phyloP scores from a whole-genome alignment of 164 flowering plant genomes.

The Magnolia changhungtana region DNA sequence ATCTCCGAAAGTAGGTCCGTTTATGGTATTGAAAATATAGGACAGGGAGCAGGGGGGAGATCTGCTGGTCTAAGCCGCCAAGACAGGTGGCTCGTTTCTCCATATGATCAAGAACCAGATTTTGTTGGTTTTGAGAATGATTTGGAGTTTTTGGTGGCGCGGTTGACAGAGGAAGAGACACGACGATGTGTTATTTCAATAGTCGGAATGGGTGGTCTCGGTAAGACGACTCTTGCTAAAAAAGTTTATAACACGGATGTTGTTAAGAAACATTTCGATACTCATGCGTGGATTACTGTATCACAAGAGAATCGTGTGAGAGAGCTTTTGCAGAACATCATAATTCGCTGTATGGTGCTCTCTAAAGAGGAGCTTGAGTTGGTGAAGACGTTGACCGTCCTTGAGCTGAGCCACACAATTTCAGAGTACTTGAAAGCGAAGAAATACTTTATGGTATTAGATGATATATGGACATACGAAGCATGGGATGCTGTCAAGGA shows the following conservation, averaged over 20 bases:
- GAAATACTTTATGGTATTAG: not conserved
- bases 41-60: no score
- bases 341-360: not conserved
- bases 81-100: not conserved
- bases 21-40: no score
- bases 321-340: not conserved
- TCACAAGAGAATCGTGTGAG: not conserved
- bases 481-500: not conserved
- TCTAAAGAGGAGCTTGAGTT: not conserved
- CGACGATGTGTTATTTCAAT: constrained; percentile 17
- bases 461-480: not conserved
- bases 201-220: not conserved
- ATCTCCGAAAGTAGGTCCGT: no score
- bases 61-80: not conserved
- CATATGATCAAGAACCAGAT: not conserved
- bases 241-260: constrained; percentile 13
- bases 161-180: not conserved
- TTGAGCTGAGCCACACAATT: not conserved
- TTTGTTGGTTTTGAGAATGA: not conserved
- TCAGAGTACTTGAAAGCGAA: not conserved
- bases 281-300: constrained; percentile 15
- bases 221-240: constrained; percentile 29
- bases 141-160: not conserved
- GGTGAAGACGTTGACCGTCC: not conserved
- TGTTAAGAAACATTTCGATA: constrained; percentile 15